These are phyloP conservation scores for Liquidambar formosana DNA, from an alignment of 164 flowering plant genomes.

Conservation along the genomic window DNA sequence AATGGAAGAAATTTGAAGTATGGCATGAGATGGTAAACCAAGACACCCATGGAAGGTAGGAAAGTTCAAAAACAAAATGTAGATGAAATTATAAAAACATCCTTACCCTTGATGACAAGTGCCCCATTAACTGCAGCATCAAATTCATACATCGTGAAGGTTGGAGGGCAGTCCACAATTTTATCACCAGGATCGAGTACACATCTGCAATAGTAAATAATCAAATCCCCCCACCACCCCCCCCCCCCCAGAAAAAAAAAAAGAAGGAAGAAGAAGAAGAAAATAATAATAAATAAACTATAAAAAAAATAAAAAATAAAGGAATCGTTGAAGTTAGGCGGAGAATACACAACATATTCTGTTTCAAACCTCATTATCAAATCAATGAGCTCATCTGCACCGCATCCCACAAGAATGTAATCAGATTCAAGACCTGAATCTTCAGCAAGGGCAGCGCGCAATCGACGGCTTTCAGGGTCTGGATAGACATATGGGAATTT, in stretches of 20 bases:
- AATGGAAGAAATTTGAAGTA: not conserved
- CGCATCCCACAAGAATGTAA: conserved; percentile 94
- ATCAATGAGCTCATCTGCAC: conserved; percentile 98
- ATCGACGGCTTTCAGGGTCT: conserved; percentile 87
- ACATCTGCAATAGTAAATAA: conserved; percentile 54
- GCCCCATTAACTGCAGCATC: conserved; percentile 99
- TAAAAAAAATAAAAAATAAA: not conserved
- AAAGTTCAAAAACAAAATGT: not conserved
- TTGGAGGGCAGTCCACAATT: conserved; percentile 98
- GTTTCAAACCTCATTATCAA: conserved; percentile 81
- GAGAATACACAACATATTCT: not conserved
- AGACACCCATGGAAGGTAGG: not conserved
- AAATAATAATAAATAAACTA: not conserved
- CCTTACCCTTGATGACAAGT: conserved; percentile 72
- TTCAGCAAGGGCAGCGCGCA: conserved; percentile 90
- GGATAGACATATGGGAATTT: conserved; percentile 92
- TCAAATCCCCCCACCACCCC: too few species aligned
- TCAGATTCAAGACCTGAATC: conserved; percentile 94
- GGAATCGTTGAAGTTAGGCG: not conserved
- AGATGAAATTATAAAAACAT: not conserved
- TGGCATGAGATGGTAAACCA: not conserved
- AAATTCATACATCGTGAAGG: conserved; percentile 99
- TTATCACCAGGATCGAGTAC: conserved; percentile 98
- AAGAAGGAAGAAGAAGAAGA: not conserved
- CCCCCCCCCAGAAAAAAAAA: conserved; percentile 6